Percentiles rank a stretch among this genome's conserved stretches.
Evolutionary conservation across 768 basidiomycete species (phyloP).

Genomic region (Leccinum disarticulatum): DNA sequence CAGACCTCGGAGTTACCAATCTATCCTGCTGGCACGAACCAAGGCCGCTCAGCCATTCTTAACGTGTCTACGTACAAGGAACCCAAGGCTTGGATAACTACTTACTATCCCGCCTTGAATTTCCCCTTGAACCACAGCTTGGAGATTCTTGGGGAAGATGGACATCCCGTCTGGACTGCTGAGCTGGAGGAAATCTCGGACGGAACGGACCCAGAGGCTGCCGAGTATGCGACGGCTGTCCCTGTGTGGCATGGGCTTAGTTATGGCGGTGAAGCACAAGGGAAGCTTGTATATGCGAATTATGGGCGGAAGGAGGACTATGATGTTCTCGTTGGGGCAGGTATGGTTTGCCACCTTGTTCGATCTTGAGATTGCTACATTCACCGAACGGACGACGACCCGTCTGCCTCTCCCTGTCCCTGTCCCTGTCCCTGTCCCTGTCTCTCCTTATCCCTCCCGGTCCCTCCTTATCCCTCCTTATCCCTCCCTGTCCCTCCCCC

Average conservation of each 20-base stretch:
- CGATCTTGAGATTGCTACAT: too few species aligned
- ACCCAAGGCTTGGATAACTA: slow-evolving; percentile 61
- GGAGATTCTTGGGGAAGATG: slow-evolving; percentile 54
- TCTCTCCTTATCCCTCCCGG: too few species aligned
- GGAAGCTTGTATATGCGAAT: slow-evolving; percentile 58
- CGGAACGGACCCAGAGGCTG: slow-evolving; percentile 61
- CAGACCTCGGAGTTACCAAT: slow-evolving; percentile 38
- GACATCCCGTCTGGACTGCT: slow-evolving; percentile 55
- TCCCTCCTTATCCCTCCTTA: too few species aligned
- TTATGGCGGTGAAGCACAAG: slow-evolving; percentile 59
- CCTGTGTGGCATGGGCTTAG: slow-evolving; percentile 72
- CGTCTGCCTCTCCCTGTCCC: too few species aligned
- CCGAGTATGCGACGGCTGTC: slow-evolving; percentile 52
- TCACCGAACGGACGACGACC: too few species aligned
- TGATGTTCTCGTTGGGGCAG: slow-evolving; percentile 45
- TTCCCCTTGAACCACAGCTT: slow-evolving; percentile 56
- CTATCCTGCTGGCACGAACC: slow-evolving; percentile 55
- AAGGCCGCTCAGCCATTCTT: slow-evolving; percentile 53
- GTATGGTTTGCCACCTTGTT: too few species aligned
- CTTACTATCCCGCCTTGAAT: slow-evolving; percentile 76
- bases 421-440: too few species aligned
- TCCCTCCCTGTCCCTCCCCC: too few species aligned
- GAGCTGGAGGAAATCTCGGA: slow-evolving; percentile 67
- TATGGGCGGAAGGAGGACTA: slow-evolving; percentile 68
- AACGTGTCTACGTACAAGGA: slow-evolving; percentile 39